Evolutionary conservation across 1,284 basidiomycete genomes (phyloP).

Genomic region (Cystobasidium pallidum): DNA sequence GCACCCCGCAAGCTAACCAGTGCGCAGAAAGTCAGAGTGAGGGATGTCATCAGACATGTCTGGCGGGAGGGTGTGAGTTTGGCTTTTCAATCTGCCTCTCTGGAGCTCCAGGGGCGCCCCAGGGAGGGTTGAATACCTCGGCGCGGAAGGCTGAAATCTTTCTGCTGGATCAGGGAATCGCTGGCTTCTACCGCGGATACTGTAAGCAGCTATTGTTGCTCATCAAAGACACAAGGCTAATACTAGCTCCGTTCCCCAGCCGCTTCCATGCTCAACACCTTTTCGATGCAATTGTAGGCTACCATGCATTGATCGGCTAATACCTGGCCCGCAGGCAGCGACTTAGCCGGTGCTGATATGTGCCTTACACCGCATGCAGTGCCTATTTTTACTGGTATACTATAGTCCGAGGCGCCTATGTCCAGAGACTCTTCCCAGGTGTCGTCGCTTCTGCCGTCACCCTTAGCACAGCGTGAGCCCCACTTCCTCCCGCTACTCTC

Average conservation of each 20-base stretch:
- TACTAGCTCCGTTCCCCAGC: slow-evolving; percentile 2
- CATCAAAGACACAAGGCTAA: neutral
- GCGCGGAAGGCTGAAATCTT: neutral
- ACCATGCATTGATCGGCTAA: slow-evolving; percentile 50
- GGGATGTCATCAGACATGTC: slow-evolving; percentile 66
- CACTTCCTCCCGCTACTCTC: neutral
- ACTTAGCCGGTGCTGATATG: neutral
- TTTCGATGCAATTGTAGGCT: slow-evolving; percentile 76
- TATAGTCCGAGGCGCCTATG: slow-evolving; percentile 79
- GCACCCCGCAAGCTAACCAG: slow-evolving; percentile 52
- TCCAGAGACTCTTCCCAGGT: slow-evolving; percentile 64
- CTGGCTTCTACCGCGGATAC: slow-evolving; percentile 89
- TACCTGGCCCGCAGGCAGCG: neutral
- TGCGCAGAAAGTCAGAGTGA: slow-evolving; percentile 49
- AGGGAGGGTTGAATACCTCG: neutral
- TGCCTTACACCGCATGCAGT: slow-evolving; percentile 60
- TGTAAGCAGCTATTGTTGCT: slow-evolving; percentile 53
- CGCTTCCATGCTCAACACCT: slow-evolving; percentile 98
- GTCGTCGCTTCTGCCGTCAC: slow-evolving; percentile 31
- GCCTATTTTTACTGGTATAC: slow-evolving; percentile 99
- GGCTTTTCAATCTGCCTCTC: neutral
- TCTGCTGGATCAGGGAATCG: slow-evolving; percentile 66
- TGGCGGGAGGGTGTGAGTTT: slow-evolving; percentile 61
- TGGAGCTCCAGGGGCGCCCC: slow-evolving; percentile 5
- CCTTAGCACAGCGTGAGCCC: slow-evolving; percentile 50